Evolutionary conservation across 176 grass and related monocot genomes (phyloP), one percentile per base, ranked within the genome.

Genomic region (Raddia distichophylla): DNA sequence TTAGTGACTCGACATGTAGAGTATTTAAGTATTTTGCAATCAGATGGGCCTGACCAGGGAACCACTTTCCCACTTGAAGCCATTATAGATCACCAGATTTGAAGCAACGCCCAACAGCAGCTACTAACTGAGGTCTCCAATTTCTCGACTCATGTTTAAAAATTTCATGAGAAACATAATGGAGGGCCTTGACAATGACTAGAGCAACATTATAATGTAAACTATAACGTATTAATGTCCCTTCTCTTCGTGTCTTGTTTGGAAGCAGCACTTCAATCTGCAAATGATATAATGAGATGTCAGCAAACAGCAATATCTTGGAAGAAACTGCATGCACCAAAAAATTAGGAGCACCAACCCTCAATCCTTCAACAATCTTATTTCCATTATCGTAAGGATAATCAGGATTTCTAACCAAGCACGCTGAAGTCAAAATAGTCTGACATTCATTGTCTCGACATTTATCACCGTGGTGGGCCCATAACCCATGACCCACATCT

Each of bases 341-440:
- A 56, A 16, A 56, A 18, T 56, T 56, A 56, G 54, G 11, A 50
- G 46, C 10, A 71, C 68, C 10, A 51, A 71, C 19, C 68, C 20
- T 71, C 46, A 71, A 51, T 6, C 47, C 46, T 50, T 71, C 68
- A 71, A 71, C 68, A 71, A 51, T 71, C 68, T 51, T 51, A 45
- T 50, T 22, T 51, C 46, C 66, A 11, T 19, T n/a, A 32, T 70
- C 46, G 5, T 15, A 6, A 32, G 68, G 46, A 51, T 71, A 71
- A 71, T 51, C 5, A 71, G 46, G 45, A 71, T 71, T 71, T 48
- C 68, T 71, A 71, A 71, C 68, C 10, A 71, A 71, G 68, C 46
- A 51, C 10, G 68, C 68, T 71, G 68, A 71, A 71, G 68, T 71
- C n/a, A 71, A n/a, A 71, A 71, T 51, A 33, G 47, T 71, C 9